Base-by-base conservation (phyloP, 1,139 yeast species). In the Candida sojae region DNA sequence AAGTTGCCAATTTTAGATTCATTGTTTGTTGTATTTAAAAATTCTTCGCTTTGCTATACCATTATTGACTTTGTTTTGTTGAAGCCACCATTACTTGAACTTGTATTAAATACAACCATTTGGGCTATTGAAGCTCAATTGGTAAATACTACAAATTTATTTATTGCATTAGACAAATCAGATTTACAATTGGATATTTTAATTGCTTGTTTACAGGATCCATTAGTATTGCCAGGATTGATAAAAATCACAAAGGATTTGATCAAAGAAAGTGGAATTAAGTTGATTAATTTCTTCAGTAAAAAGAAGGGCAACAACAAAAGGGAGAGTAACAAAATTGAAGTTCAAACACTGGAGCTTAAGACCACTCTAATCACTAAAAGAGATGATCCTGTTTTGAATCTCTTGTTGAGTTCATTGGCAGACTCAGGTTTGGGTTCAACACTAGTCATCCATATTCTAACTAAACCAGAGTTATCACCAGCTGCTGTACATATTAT, bases 351-450 rank as follows among this genome's bases (percentile, higher is more conserved):
- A 17, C 3, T 2, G 21, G 21, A 17, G 2, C 3, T 17, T 17
- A 3, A 17, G 21, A 17, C 21, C 21, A 17, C 21, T 17, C 3
- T 3, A 17, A 17, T 29, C 11, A 11, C 28, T 23, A 62, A 62
- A 47, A 58, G 71, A 52, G 72, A 67, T 25, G 58, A 57, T 38
- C 53, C 53, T 17, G 42, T 66, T 21, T 57, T 66, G 48, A 55
- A 65, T 49, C 59, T 61, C 12, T 52, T 67, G 29, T 57, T 68
- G 33, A 55, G 56, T 8, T 57, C 71, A 0, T 58, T 68, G 44
- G 59, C 52, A 35, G 66, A 67, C 42, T 68, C 73, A 4, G 73
- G 73, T 1, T 63, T 68, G 49, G 70, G 65, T 5, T 53, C 57
- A 49, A 59, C 68, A 23, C 59, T 68, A 5, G 56, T 64, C 28